Base-by-base conservation (phyloP, 441 rosid genomes). In the Pelargonium fulgidum region DNA sequence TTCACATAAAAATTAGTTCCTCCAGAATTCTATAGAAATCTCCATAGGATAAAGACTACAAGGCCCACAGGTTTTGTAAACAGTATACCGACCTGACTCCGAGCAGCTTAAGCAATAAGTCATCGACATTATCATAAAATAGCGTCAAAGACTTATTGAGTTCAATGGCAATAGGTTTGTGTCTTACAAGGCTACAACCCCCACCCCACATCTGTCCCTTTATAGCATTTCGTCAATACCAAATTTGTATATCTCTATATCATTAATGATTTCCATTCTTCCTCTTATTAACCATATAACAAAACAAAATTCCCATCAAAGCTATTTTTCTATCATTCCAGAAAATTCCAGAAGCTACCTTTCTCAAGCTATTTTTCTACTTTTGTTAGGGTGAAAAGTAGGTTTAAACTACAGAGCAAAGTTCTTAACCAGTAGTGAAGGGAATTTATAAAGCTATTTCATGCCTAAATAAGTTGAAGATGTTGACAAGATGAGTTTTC, bases 261-360 rank as follows among this genome's bases (percentile, higher is more conserved):
- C 12, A 59, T 22, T 59, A 24, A 59, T 22, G 64, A 13, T 19
- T 59, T 22, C 64, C 36, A 19, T 59, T 22, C 64, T 22, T 59
- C 36, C 64, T 59, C 64, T 56, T 56, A 59, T 22, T 59, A 11
- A 59, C 64, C 33, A 59, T 22, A 59, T 39, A 39, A 39, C 42
- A 39, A 39, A 39, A 6, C 42, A 39, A 39, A 39, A 39, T 39
- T 39, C 42, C 42, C 42, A 39, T 10, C 42, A 39, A 39, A 7
- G 42, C 42, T 39, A 39, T 39, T 39, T 22, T 11, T 33, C 64
- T 61, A 61, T 16, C 24, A 33, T 12, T 11, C 62, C 20, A 11
- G 5, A 8, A 22, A 61, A 24, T 4, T 61, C 12, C 64, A 22
- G 64, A 61, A 24, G 13, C 39, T 22, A 61, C 7, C 64, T 22